These are phyloP conservation scores for Rhizopogon rudus DNA, from an alignment of 768 basidiomycete species.

Conservation along the genomic window DNA sequence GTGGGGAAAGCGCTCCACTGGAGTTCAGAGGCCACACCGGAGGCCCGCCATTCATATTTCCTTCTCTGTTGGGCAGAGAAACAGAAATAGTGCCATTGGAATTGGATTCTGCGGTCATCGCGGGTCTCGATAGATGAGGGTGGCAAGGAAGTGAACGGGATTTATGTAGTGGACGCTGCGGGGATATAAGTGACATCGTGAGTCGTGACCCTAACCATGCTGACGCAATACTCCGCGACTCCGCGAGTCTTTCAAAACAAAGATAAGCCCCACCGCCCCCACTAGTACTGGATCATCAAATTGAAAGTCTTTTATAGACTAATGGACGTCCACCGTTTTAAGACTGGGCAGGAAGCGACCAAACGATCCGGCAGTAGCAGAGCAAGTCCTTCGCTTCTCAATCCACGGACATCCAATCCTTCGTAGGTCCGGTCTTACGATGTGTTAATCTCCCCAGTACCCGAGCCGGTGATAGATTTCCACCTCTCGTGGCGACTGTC, in stretches of 20 bases:
- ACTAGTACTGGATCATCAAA: too few relatives aligned
- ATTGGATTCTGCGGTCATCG: neutral
- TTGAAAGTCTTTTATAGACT: too few relatives aligned
- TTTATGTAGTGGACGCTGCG: neutral
- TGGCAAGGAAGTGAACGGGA: neutral
- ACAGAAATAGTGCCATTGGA: conserved; percentile 8
- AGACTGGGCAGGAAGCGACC: neutral
- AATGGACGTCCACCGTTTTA: too few relatives aligned
- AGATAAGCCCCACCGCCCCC: neutral
- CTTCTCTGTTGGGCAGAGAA: conserved; percentile 14
- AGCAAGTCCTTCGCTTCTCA: neutral
- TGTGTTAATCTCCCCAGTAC: neutral
- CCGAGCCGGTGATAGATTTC: neutral
- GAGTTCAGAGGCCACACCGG: conserved; percentile 66
- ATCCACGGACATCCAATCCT: neutral
- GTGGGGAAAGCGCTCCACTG: conserved; percentile 31
- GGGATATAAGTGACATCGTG: too few relatives aligned
- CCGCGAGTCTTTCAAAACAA: too few relatives aligned
- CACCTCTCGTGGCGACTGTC: neutral
- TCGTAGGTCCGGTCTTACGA: neutral
- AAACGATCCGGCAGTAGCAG: neutral
- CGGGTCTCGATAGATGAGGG: neutral
- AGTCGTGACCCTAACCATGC: neutral
- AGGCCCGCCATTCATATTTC: conserved; percentile 26
- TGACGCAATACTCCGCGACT: neutral